Evolutionary conservation across 257 asterid species (phyloP).

Genomic region (Solanum infundibuliforme): DNA sequence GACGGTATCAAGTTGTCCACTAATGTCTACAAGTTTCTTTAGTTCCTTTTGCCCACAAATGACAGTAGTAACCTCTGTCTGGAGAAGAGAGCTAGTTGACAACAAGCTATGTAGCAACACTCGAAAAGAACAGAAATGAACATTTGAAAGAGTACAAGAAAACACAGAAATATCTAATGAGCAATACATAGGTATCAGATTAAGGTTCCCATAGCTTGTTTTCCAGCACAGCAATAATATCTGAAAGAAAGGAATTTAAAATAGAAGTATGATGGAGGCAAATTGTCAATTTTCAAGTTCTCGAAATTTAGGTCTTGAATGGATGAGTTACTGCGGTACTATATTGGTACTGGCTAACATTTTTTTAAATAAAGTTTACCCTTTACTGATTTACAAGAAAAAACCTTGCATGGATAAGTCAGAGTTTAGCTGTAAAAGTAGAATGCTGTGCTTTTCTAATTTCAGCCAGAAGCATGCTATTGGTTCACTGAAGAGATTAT

Average conservation of each 20-base stretch:
- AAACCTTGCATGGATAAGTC: background rate
- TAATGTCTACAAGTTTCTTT: constrained; percentile 65
- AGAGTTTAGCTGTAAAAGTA: background rate
- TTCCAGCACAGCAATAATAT: background rate
- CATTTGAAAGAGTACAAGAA: background rate
- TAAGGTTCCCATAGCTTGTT: background rate
- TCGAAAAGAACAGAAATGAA: background rate
- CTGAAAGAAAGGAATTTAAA: background rate
- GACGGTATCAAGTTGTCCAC: constrained; percentile 90
- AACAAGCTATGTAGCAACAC: background rate
- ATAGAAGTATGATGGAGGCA: background rate
- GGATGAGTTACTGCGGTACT: background rate
- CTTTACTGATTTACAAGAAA: background rate
- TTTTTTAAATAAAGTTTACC: background rate
- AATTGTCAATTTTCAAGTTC: background rate
- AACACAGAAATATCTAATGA: background rate
- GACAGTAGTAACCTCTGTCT: constrained; percentile 98
- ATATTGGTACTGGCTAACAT: background rate
- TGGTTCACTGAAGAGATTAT: background rate
- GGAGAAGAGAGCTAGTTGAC: constrained; percentile 21
- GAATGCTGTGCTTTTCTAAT: background rate
- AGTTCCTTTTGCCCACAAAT: constrained; percentile 84
- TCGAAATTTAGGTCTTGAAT: background rate
- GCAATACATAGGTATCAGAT: background rate
- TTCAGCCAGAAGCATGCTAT: background rate